These are phyloP conservation scores for Beauveria varroae DNA, from an alignment of 2,329 filamentous ascomycete species.

Conservation along the genomic window DNA sequence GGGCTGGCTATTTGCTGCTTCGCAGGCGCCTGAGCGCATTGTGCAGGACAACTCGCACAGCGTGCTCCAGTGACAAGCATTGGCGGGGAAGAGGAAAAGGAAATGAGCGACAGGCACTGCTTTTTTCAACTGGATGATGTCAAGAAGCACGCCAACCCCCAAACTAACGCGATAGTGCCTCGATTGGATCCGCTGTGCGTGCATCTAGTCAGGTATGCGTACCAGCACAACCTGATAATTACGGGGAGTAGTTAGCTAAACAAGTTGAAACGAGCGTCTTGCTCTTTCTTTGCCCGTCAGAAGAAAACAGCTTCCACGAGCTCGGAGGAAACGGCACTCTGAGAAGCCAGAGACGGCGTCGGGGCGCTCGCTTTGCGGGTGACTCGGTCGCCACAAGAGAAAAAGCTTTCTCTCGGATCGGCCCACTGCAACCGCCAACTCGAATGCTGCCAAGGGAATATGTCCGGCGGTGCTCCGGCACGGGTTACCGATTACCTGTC, in stretches of 20 bases:
- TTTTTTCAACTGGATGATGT: neutral
- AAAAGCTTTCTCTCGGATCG: constrained; percentile 6
- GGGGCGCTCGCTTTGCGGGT: neutral
- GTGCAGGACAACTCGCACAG: neutral
- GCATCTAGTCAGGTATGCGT: neutral
- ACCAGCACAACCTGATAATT: too few species aligned
- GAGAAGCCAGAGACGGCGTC: neutral
- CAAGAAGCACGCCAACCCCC: neutral
- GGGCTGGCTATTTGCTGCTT: neutral
- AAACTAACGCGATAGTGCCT: neutral
- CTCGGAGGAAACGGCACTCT: neutral
- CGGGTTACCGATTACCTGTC: constrained; percentile 3
- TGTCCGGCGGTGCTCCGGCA: neutral
- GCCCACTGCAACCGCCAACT: neutral
- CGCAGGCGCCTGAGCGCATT: neutral
- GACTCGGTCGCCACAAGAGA: neutral
- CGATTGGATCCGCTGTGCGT: neutral
- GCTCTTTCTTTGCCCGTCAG: too few species aligned
- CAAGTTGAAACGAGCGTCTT: too few species aligned
- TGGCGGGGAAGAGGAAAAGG: neutral
- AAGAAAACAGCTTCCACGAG: too few species aligned
- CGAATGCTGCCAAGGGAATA: neutral
- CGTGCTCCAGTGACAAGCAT: neutral
- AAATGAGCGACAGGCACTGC: neutral
- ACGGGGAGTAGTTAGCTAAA: too few species aligned